Percentiles rank a stretch among this genome's conserved stretches.
phyloP scores from a whole-genome alignment of 345 rosid genomes.

The Atalantia buxifolia region DNA sequence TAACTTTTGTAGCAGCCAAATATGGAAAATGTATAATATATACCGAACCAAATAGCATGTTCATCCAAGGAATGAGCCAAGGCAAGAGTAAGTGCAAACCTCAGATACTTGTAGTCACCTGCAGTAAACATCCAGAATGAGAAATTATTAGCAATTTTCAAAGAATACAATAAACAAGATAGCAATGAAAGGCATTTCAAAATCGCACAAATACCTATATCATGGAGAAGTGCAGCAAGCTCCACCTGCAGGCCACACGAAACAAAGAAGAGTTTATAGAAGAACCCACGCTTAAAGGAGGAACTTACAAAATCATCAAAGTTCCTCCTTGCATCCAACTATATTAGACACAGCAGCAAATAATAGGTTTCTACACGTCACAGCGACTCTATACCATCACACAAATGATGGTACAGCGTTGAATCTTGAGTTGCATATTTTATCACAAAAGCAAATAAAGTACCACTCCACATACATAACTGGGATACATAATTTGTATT shows the following conservation, averaged over 20 bases:
- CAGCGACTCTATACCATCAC: too few relatives aligned
- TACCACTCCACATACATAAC: too few relatives aligned
- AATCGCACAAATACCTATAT: constrained; percentile 38
- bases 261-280: constrained; percentile 1
- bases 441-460: too few relatives aligned
- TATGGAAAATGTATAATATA: not conserved
- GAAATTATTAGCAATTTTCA: constrained; percentile 3
- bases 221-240: constrained; percentile 91
- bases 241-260: constrained; percentile 52
- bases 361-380: not conserved
- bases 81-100: constrained; percentile 37
- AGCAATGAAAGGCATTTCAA: not conserved
- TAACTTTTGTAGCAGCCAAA: not conserved
- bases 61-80: not conserved
- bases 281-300: not conserved
- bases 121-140: constrained; percentile 21
- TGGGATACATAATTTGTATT: too few relatives aligned
- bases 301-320: not conserved
- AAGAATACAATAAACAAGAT: not conserved
- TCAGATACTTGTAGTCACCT: constrained; percentile 84
- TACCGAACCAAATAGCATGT: not conserved
- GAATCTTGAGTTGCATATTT: not conserved
- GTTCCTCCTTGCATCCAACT: not conserved
- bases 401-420: too few relatives aligned
- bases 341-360: not conserved